Base-by-base conservation (phyloP, 140 eudicot genomes). In the Senecio squalidus region DNA sequence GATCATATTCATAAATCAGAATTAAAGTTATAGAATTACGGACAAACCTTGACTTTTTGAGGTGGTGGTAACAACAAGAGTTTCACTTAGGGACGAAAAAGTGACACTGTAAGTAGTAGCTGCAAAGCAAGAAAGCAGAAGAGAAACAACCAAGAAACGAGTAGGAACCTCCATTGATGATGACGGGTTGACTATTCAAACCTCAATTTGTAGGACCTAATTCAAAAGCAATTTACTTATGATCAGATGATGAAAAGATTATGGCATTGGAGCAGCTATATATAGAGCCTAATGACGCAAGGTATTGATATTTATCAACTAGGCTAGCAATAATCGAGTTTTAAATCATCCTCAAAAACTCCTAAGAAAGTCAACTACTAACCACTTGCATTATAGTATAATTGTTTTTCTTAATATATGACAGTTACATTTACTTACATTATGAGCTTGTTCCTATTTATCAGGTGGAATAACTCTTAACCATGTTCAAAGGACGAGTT, bases 21-120 rank as follows among this genome's bases (percentile, higher is more conserved):
- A n/a, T n/a, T n/a, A n/a, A n/a, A n/a, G n/a, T n/a, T n/a, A n/a
- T n/a, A 9, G 67, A 26, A 18, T 10, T 52, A 4, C 46, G 61
- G 21, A 55, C 76, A 72, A 47, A 72, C 67, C 72, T 55, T 55
- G 61, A 26, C 28, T 44, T 39, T 33, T 14, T 29, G 52, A 29
- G 21, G 77, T 74, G 26, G 92, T 66, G 67, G 89, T 59, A 1
- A 64, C 59, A 43, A 87, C 89, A 15, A 87, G 82, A 24, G 82
- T 75, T 2, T 20, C 28, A 6, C 58, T 73, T 9, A 87, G 89
- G 64, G 84, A 59, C 23, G 86, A 66, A 68, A 87, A 80, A 38
- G 66, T 62, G 5, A 52, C 68, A 14, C 83, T 80, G 55, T 75
- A 63, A 66, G 69, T 31, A 28, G 71, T 54, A 11, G 71, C 72